Evolutionary conservation across 208 protist species (phyloP).

Genomic region (Blastocrithidia nonstop): DNA sequence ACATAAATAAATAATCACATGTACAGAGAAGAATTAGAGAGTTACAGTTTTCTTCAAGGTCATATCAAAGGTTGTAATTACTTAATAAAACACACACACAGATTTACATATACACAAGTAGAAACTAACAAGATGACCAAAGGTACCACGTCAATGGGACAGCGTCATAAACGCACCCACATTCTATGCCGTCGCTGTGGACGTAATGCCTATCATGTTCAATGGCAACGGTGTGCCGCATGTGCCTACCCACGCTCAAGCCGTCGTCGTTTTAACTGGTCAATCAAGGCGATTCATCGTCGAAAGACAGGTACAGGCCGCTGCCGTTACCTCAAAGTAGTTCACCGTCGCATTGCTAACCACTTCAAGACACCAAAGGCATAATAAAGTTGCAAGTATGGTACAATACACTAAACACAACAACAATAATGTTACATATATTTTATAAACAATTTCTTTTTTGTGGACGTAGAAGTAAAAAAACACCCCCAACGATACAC

Average conservation of each 20-base stretch:
- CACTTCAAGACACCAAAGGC: conserved; percentile 91
- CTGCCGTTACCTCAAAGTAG: conserved; percentile 94
- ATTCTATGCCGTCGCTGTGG: conserved; percentile 96
- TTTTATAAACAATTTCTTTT: too few relatives aligned
- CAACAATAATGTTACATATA: too few relatives aligned
- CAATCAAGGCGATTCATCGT: conserved; percentile 95
- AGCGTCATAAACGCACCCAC: conserved; percentile 88
- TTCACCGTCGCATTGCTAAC: conserved; percentile 94
- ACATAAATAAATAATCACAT: background rate
- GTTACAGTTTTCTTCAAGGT: background rate
- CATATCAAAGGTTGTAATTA: background rate
- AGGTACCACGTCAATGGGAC: conserved; percentile 75
- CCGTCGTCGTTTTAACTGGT: conserved; percentile 95
- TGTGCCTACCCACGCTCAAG: conserved; percentile 96
- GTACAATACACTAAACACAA: too few relatives aligned
- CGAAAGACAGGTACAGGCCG: conserved; percentile 97
- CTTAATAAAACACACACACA: background rate
- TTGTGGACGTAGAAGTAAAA: too few relatives aligned
- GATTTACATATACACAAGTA: background rate
- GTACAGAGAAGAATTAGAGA: background rate
- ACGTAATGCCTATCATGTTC: conserved; percentile 92
- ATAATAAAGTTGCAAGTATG: conserved; percentile 10
- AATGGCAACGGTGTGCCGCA: conserved; percentile 95
- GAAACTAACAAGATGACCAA: conserved; percentile 36
- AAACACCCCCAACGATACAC: too few relatives aligned